Evolutionary conservation across 2,329 filamentous ascomycete genomes (phyloP), one percentile per base, ranked within the genome.

Genomic region (Colletotrichum chlorophyti): DNA sequence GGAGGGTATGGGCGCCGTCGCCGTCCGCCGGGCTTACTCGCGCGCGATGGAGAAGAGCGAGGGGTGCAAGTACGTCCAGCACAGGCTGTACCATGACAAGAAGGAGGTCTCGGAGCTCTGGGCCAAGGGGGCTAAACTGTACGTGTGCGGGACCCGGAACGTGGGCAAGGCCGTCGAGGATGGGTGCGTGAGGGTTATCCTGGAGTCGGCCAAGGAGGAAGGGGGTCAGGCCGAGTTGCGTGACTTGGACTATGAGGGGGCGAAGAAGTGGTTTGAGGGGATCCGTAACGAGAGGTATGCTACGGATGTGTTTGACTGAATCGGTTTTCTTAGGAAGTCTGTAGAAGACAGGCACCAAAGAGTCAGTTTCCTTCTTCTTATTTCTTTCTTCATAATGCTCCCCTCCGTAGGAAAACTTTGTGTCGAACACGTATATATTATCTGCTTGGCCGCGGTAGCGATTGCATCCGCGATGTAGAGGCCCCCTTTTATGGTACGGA

Each of bases 241-340:
- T 27, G 58, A 26, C n/a, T 21, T 73, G 1, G 71, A 66, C 1
- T 70, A 77, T 26, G 76, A 80, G 53, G 70, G 73, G 53, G 75
- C 76, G 1, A 67, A 70, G 51, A 71, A 70, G 54, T 83, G 79
- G 79, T 82, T 83, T 65, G 78, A 83, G 29, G 73, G 71, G 26
- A 64, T 80, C 48, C 69, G 78, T 58, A 85, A 86, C 53, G 79
- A 82, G 69, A 72, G 85, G 23, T 87, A 83, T 63, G 80, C 82
- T 14, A 83, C 80, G 3, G 85, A 88, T 72, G 84, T 88, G 12
- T 88, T 87, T 74, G 81, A 84, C 62, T 84, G 35, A 29, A 17
- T 15, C 11, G 23, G 41, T 8, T 11, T 5, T 19, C 15, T 5
- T 9, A 4, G 2, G 10, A 32, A 15, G 32, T n/a, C n/a, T n/a